Evolutionary conservation across 1,284 basidiomycete genomes (phyloP).

Genomic region (Ganoderma boninense): DNA sequence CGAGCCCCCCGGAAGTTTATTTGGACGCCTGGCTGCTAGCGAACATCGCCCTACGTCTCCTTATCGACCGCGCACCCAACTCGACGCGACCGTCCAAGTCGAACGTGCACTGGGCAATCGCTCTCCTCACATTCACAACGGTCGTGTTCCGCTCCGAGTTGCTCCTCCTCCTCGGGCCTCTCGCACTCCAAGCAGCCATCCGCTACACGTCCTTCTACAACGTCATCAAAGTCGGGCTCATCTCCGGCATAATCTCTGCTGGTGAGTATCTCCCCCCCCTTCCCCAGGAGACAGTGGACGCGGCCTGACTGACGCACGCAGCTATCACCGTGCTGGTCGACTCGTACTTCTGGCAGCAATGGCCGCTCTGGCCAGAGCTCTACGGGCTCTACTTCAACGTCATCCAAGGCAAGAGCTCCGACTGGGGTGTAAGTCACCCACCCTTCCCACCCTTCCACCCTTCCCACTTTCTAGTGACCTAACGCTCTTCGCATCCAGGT

Average conservation of each 20-base stretch:
- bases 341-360: constrained; percentile 85
- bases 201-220: constrained; percentile 52
- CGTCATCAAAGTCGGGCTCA: constrained; percentile 61
- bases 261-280: constrained; percentile 51
- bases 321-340: constrained; percentile 77
- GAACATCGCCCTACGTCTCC: constrained; percentile 66
- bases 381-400: constrained; percentile 88
- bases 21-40: constrained; percentile 48
- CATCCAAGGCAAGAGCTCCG: constrained; percentile 82
- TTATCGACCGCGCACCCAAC: constrained; percentile 59
- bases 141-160: constrained; percentile 88
- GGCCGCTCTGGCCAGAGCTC: constrained; percentile 89
- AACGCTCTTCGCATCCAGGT: constrained; percentile 52
- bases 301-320: constrained; percentile 39
- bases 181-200: constrained; percentile 66
- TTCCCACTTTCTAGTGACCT: not conserved
- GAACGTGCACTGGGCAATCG: constrained; percentile 50
- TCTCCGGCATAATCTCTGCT: constrained; percentile 62
- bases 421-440: constrained; percentile 85
- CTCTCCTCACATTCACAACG: constrained; percentile 70
- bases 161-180: constrained; percentile 68
- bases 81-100: constrained; percentile 47
- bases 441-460: too few species aligned
- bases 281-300: not conserved
- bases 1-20: not conserved